Conservation (phyloP, 257 asterid species). For the Avicennia marina region DNA sequence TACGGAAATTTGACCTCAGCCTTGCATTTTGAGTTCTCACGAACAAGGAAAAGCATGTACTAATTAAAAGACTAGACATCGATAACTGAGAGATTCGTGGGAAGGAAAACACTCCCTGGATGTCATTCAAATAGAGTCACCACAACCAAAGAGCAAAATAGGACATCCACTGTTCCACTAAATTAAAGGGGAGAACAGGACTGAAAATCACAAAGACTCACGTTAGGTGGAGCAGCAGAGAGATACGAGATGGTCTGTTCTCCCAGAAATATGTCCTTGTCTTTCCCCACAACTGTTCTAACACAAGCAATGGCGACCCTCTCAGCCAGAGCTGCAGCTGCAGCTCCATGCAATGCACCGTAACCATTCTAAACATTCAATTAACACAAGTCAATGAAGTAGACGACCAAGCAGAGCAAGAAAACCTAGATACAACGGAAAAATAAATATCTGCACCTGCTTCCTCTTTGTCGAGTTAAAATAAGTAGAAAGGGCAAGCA, state of each 20-base stretch:
- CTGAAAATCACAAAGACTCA: slow-evolving; percentile 22
- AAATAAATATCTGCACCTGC: too few species aligned
- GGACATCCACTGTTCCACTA: too few species aligned
- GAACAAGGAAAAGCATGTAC: too few species aligned
- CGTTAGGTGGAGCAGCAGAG: slow-evolving; percentile 62
- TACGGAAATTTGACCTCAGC: too few species aligned
- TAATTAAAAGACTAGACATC: too few species aligned
- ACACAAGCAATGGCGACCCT: slow-evolving; percentile 75
- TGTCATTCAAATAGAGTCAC: too few species aligned
- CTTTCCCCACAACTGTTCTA: slow-evolving; percentile 73
- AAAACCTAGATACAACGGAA: neutral
- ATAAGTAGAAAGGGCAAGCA: too few species aligned
- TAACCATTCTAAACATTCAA: slow-evolving; percentile 44
- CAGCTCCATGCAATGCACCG: slow-evolving; percentile 91
- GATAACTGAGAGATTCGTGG: too few species aligned
- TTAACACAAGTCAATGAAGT: slow-evolving; percentile 9
- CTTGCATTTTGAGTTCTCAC: too few species aligned
- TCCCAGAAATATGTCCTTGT: slow-evolving; percentile 73
- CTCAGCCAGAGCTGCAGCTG: slow-evolving; percentile 67
- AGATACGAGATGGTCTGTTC: slow-evolving; percentile 74
- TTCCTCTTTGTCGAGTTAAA: too few species aligned
- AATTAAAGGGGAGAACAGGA: neutral
- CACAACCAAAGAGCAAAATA: too few species aligned
- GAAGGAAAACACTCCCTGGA: too few species aligned
- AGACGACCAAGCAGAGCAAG: slow-evolving; percentile 7